phyloP scores from a whole-genome alignment of 164 flowering plant genomes.

The Platanus orientalis region DNA sequence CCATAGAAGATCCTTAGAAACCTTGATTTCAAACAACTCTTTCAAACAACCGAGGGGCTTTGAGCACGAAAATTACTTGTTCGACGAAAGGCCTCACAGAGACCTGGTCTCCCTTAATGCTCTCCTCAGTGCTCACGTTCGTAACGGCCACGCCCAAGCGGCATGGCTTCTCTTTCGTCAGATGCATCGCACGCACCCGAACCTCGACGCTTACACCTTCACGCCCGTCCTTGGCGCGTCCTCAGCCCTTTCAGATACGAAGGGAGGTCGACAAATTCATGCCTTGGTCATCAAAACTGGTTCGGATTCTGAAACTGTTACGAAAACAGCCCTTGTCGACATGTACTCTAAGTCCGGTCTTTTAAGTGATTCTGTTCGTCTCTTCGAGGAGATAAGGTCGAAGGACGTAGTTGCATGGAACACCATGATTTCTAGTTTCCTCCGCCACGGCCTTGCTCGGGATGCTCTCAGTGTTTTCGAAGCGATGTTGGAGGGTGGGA shows the following conservation, averaged over 20 bases:
- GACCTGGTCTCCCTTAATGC: constrained; percentile 30
- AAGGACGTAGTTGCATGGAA: constrained; percentile 59
- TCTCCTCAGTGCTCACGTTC: constrained; percentile 26
- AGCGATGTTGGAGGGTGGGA: constrained; percentile 33
- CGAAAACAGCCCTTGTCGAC: constrained; percentile 46
- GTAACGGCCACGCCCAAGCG: constrained; percentile 15
- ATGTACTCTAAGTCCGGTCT: constrained; percentile 45
- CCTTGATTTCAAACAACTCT: neutral
- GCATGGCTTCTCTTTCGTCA: constrained; percentile 38
- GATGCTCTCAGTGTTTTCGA: constrained; percentile 30
- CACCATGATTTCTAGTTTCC: constrained; percentile 40
- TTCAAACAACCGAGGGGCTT: neutral
- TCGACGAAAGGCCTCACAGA: constrained; percentile 29
- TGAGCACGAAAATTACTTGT: constrained; percentile 12
- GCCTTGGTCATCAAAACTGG: constrained; percentile 36
- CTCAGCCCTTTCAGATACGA: constrained; percentile 19
- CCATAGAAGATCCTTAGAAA: neutral
- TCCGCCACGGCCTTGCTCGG: constrained; percentile 26
- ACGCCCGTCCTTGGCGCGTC: constrained; percentile 43
- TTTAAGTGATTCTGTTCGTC: constrained; percentile 27
- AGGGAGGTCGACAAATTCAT: constrained; percentile 42
- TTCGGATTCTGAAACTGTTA: constrained; percentile 22
- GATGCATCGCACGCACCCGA: constrained; percentile 17
- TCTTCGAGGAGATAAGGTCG: constrained; percentile 32
- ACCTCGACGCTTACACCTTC: constrained; percentile 36